phyloP scores from a whole-genome alignment of 768 basidiomycete genomes.

The Suillus paluster region DNA sequence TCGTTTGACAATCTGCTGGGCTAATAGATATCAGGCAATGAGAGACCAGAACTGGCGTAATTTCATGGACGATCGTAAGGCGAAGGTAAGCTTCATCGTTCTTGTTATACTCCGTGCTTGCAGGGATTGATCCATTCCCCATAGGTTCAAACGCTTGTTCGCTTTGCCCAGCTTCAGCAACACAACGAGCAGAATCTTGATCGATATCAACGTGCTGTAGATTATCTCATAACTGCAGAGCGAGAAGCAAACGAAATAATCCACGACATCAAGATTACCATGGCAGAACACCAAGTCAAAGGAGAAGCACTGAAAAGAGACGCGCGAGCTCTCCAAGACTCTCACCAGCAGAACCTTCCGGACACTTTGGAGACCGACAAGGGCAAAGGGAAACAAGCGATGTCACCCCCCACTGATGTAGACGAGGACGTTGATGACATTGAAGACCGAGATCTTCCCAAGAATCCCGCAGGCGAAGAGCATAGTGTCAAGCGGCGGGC shows the following conservation, averaged over 20 bases:
- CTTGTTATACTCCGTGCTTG: background rate
- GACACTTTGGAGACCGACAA: constrained; percentile 40
- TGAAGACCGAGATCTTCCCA: constrained; percentile 55
- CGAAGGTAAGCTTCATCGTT: constrained; percentile 50
- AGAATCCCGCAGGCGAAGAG: constrained; percentile 60
- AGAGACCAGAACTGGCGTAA: constrained; percentile 74
- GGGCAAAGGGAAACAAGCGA: constrained; percentile 53
- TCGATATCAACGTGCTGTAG: constrained; percentile 58
- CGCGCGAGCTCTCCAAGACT: constrained; percentile 39
- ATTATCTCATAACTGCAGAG: constrained; percentile 60
- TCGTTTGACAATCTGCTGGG: background rate
- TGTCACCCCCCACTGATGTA: constrained; percentile 26
- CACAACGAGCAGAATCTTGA: constrained; percentile 46
- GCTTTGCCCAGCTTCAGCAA: constrained; percentile 65
- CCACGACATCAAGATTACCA: constrained; percentile 53
- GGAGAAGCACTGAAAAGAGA: constrained; percentile 57
- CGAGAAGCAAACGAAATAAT: constrained; percentile 58
- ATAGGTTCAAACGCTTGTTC: constrained; percentile 61
- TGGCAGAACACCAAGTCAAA: constrained; percentile 56
- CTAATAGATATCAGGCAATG: constrained; percentile 54
- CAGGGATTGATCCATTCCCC: constrained; percentile 9
- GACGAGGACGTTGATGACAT: constrained; percentile 42
- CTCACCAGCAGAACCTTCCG: constrained; percentile 18
- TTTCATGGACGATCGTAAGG: constrained; percentile 68
- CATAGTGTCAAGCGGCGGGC: constrained; percentile 53